Base-by-base conservation (phyloP, 345 rosid species). In the Citrus glauca region DNA sequence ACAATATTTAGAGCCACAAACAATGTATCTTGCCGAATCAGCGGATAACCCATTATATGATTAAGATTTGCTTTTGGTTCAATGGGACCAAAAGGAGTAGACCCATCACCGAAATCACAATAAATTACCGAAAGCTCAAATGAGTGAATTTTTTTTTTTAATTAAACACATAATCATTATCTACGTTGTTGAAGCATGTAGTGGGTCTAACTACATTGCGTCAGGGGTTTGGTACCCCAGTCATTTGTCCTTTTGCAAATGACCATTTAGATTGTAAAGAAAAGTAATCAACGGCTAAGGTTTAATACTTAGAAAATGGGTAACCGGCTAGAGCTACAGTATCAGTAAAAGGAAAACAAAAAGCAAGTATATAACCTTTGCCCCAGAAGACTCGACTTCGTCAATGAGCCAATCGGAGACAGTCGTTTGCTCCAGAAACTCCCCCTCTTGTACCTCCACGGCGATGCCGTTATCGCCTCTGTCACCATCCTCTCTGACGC, bases 401-500 rank as follows among this genome's bases (percentile, higher is more conserved):
- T 77, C 22, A 91, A 57, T 11, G 93, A 89, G 4, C 97, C 97
- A 62, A 93, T 90, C 68, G 98, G 98, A 25, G 99, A 95, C 22
- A 87, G 88, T 1, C 98, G 83, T 77, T 91, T 95, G 79, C 85
- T 89, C 97, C 98, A 92, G 79, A 91, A 91, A 14, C 84, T 81
- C 22, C 92, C 91, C 69, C 95, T 83, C 35, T 94, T 59, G 73
- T 84, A 91, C 48, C 98, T 81, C 90, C 97, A 90, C 0, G 98
- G 98, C 2, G 98, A 93, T 9, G 90, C 90, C 62, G 98, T 91
- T 27, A 86, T 82, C 1, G 98, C 83, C 78, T 93, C 98, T 81
- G 81, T 85, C 40, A 85, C 81, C 82, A 89, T 86, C 79, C 93
- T 90, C 79, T 93, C 97, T 45, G 97, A 86, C 7, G 86, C 86